These are phyloP conservation scores for Hypholoma sublateritium DNA, from an alignment of 768 basidiomycete genomes.

Conservation along the genomic window DNA sequence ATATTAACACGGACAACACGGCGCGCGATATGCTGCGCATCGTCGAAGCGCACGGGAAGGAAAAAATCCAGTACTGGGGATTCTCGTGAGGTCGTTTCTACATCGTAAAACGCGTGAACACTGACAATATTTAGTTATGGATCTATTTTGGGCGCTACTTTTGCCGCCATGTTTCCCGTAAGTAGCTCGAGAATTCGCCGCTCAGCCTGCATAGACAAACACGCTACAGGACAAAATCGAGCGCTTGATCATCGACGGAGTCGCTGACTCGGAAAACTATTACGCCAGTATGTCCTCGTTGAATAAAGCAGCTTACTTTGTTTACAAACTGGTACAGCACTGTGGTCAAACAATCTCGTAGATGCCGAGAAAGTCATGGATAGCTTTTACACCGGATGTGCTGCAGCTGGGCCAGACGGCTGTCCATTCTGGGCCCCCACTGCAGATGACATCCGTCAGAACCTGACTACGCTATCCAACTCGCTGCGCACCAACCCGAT, in stretches of 20 bases:
- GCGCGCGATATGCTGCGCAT: constrained; percentile 39
- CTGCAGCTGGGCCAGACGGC: constrained; percentile 29
- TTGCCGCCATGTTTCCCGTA: constrained; percentile 35
- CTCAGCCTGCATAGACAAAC: neutral
- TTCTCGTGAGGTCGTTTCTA: constrained; percentile 21
- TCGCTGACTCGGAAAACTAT: constrained; percentile 39
- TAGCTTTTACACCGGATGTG: constrained; percentile 35
- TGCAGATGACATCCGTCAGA: constrained; percentile 29
- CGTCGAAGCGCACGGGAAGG: constrained; percentile 28
- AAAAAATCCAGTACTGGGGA: constrained; percentile 35
- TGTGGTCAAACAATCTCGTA: constrained; percentile 33
- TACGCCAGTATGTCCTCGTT: constrained; percentile 27
- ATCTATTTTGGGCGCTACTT: constrained; percentile 26
- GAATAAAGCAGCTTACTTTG: neutral
- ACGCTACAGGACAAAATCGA: constrained; percentile 20
- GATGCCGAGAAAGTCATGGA: constrained; percentile 37
- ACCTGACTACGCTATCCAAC: constrained; percentile 31
- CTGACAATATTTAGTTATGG: constrained; percentile 21
- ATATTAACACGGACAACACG: constrained; percentile 36
- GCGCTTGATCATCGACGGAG: constrained; percentile 29
- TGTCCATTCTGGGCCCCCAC: constrained; percentile 39
- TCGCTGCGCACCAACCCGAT: constrained; percentile 29
- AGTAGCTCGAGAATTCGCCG: neutral
- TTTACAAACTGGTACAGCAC: constrained; percentile 18
- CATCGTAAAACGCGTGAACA: neutral